These are phyloP conservation scores for Lizanozyma gosingica DNA, from an alignment of 1,139 yeast genomes.

Conservation along the genomic window DNA sequence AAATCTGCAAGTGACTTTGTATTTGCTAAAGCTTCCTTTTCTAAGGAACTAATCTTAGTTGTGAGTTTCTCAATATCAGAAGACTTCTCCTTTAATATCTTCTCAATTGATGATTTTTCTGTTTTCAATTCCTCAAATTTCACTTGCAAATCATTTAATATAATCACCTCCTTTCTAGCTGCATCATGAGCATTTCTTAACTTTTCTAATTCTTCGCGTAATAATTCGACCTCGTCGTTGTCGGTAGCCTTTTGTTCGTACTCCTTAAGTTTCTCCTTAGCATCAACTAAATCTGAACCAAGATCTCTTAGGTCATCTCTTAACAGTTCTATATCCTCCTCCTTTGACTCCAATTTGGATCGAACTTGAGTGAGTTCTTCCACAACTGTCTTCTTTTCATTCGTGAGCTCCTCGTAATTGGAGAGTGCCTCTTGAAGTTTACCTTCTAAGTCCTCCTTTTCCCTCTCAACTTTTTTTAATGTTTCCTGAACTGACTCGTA, in stretches of 20 bases:
- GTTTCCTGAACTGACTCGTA: conserved; percentile 5
- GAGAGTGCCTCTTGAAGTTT: not conserved
- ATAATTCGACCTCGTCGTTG: conserved; percentile 1
- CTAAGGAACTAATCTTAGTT: not conserved
- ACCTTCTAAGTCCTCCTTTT: not conserved
- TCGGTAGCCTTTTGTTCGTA: conserved; percentile 17
- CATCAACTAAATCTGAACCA: conserved; percentile 65
- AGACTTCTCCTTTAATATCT: conserved; percentile 7
- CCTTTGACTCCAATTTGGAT: conserved; percentile 18
- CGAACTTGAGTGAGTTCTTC: conserved; percentile 10
- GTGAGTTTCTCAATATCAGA: conserved; percentile 1
- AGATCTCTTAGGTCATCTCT: conserved; percentile 66
- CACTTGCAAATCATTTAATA: conserved; percentile 5
- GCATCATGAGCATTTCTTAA: conserved; percentile 2
- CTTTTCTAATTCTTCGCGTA: not conserved
- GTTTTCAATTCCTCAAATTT: conserved; percentile 2
- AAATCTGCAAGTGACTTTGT: not conserved
- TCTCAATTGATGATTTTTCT: conserved; percentile 17
- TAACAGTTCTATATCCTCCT: conserved; percentile 48
- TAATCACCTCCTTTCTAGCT: conserved; percentile 5
- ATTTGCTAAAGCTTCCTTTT: not conserved
- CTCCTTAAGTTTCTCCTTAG: conserved; percentile 29
- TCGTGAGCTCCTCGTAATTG: conserved; percentile 1
- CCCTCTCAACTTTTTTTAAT: conserved; percentile 8
- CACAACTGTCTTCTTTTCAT: conserved; percentile 2